A percentile compares a stretch with the other conserved stretches of the same genome.
These are phyloP conservation scores for Komagataella ulmi DNA, from an alignment of 805 yeast species.

Conservation along the genomic window DNA sequence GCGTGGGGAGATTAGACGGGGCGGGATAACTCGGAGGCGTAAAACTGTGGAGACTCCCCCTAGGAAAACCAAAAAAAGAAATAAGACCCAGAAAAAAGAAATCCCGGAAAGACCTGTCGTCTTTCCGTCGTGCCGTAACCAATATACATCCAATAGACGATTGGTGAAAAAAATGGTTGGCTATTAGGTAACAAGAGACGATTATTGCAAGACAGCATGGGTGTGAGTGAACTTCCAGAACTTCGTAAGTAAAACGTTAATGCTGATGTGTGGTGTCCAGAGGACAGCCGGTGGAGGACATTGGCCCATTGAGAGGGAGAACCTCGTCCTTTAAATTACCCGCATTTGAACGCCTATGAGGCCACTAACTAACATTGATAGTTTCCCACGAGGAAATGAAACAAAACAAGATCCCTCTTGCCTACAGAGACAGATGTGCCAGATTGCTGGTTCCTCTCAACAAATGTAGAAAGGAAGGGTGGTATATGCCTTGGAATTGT, in stretches of 20 bases:
- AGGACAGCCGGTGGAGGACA: not conserved
- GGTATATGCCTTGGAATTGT: slow-evolving; percentile 60
- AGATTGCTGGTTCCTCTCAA: slow-evolving; percentile 43
- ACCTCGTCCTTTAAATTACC: not conserved
- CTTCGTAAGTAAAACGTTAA: slow-evolving; percentile 19
- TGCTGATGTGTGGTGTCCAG: slow-evolving; percentile 1
- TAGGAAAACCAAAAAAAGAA: too few species aligned
- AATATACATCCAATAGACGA: not conserved
- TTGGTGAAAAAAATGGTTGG: not conserved
- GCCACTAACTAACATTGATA: slow-evolving; percentile 13
- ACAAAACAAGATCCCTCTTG: slow-evolving; percentile 61
- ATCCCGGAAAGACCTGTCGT: not conserved
- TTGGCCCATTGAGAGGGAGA: slow-evolving; percentile 8
- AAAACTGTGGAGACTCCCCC: not conserved
- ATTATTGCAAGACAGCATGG: slow-evolving; percentile 9
- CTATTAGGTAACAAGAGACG: not conserved
- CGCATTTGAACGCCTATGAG: too few species aligned
- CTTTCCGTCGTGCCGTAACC: not conserved
- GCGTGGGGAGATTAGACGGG: not conserved
- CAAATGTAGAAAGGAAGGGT: slow-evolving; percentile 44
- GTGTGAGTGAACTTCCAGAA: slow-evolving; percentile 24
- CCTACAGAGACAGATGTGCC: slow-evolving; percentile 80
- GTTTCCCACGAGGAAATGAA: slow-evolving; percentile 81
- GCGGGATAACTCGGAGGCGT: not conserved
- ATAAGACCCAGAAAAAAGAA: not conserved